Percentiles rank a stretch among this genome's conserved stretches.
These are phyloP conservation scores for Boechera divaricarpa DNA, from an alignment of 345 rosid species.

Conservation along the genomic window DNA sequence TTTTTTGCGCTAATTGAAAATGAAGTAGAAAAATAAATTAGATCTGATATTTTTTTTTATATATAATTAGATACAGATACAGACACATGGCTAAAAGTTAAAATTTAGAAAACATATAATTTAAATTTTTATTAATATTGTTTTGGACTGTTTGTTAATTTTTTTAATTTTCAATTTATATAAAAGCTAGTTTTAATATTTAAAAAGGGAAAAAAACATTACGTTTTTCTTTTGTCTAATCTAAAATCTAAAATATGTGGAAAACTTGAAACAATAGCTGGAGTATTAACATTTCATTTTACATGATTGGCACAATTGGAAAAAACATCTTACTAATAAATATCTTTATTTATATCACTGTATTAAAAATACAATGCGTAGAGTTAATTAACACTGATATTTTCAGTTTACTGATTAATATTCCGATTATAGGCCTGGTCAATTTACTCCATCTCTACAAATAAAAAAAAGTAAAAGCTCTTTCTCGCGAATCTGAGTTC, in stretches of 20 bases:
- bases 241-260: background rate
- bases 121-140: background rate
- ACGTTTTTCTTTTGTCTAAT: no score
- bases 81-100: background rate
- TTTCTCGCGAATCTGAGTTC: conserved; percentile 25
- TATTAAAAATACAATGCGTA: no score
- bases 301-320: no score
- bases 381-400: background rate
- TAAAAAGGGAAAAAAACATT: no score
- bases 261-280: background rate
- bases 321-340: no score
- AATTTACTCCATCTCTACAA: background rate
- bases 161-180: background rate
- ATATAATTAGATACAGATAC: no score
- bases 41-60: no score
- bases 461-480: background rate
- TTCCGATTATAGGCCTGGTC: background rate
- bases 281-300: no score
- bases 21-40: no score
- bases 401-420: background rate
- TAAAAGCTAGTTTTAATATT: background rate
- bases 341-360: no score
- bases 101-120: background rate
- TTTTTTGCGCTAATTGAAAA: no score
- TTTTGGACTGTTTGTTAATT: background rate